These are phyloP conservation scores for Trypanosoma platydactyli DNA, from an alignment of 208 protist genomes.

Conservation along the genomic window DNA sequence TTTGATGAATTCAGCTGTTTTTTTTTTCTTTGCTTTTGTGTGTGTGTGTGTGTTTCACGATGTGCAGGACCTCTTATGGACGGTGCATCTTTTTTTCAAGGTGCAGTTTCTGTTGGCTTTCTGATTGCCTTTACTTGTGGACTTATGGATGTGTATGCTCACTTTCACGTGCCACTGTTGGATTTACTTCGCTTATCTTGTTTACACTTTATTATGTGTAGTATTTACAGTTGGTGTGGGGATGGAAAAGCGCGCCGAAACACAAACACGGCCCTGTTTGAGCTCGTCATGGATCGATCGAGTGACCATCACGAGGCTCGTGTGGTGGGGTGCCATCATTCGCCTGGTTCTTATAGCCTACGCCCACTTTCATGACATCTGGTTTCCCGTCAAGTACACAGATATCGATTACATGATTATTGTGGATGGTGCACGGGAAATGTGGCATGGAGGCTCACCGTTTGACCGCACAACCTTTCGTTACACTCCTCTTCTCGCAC, in stretches of 20 bases:
- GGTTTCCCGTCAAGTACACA: slow-evolving; percentile 93
- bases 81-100: too few relatives aligned
- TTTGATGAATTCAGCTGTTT: too few relatives aligned
- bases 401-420: slow-evolving; percentile 97
- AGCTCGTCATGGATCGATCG: slow-evolving; percentile 6
- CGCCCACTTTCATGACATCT: slow-evolving; percentile 75
- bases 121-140: too few relatives aligned
- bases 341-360: slow-evolving; percentile 76
- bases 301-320: slow-evolving; percentile 29
- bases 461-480: slow-evolving; percentile 94
- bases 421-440: slow-evolving; percentile 89
- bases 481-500: slow-evolving; percentile 93
- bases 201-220: too few relatives aligned
- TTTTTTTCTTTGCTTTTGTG: too few relatives aligned
- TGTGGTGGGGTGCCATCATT: slow-evolving; percentile 45
- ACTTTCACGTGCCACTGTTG: too few relatives aligned
- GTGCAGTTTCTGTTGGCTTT: too few relatives aligned
- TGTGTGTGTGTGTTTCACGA: too few relatives aligned
- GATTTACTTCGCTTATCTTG: too few relatives aligned
- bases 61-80: too few relatives aligned
- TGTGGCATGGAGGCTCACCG: slow-evolving; percentile 78
- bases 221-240: too few relatives aligned
- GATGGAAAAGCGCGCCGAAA: background rate
- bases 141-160: too few relatives aligned
- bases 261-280: background rate